phyloP scores from a whole-genome alignment of 306 rosid species.

The Cicer yamashitae region DNA sequence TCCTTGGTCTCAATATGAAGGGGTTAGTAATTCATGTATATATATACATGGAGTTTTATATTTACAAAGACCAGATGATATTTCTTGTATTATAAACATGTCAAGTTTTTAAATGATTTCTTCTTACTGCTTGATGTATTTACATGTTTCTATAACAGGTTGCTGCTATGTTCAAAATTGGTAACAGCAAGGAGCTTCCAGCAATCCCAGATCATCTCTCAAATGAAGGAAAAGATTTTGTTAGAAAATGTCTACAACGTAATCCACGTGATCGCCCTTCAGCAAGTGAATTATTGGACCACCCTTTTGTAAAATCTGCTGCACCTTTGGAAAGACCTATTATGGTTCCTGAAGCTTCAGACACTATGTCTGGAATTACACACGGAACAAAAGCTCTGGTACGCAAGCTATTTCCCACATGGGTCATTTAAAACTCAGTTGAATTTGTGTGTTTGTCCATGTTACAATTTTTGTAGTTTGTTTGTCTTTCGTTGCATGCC shows the following conservation, averaged over 20 bases:
- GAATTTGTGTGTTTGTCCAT: slow-evolving; percentile 17
- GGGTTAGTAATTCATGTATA: slow-evolving; percentile 66
- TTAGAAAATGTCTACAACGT: slow-evolving; percentile 83
- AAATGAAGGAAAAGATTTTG: slow-evolving; percentile 86
- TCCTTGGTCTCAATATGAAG: slow-evolving; percentile 99
- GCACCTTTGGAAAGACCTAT: slow-evolving; percentile 88
- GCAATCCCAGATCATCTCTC: slow-evolving; percentile 86
- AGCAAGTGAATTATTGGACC: slow-evolving; percentile 80
- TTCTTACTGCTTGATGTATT: slow-evolving; percentile 46
- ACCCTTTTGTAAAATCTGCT: slow-evolving; percentile 85
- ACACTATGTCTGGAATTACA: slow-evolving; percentile 55
- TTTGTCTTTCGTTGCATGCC: slow-evolving; percentile 5
- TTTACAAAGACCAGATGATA: slow-evolving; percentile 4
- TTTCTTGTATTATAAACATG: slow-evolving; percentile 36
- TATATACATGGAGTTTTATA: slow-evolving; percentile 9
- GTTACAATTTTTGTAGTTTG: slow-evolving; percentile 10
- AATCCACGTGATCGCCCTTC: slow-evolving; percentile 88
- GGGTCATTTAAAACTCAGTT: background rate
- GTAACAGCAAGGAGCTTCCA: slow-evolving; percentile 97
- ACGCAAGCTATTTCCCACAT: slow-evolving; percentile 32
- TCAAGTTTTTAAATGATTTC: slow-evolving; percentile 11
- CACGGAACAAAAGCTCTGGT: slow-evolving; percentile 83
- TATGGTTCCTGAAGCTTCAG: slow-evolving; percentile 59
- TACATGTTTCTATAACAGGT: slow-evolving; percentile 60
- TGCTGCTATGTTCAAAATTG: slow-evolving; percentile 99